These are phyloP conservation scores for Umbelopsis sp. DNA, from an alignment of 371 early-diverging fungal genomes.

Conservation along the genomic window DNA sequence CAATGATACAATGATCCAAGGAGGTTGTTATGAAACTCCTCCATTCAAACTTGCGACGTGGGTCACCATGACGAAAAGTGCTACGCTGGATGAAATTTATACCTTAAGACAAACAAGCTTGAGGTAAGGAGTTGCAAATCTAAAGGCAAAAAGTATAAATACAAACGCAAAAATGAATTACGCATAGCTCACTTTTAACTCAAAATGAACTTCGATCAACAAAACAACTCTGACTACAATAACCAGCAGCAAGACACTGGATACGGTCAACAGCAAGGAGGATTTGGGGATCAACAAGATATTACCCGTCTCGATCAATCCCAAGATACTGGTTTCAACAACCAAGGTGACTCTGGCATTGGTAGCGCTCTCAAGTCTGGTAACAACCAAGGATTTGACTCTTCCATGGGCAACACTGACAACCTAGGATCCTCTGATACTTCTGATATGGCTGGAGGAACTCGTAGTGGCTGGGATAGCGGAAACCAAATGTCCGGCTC, in stretches of 20 bases:
- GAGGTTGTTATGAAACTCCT: no score
- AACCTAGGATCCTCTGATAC: not conserved
- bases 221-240: not conserved
- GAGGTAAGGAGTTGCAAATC: not conserved
- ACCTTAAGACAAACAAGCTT: no score
- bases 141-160: not conserved
- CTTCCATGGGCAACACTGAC: not conserved
- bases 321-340: not conserved
- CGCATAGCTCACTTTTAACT: not conserved
- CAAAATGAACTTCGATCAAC: not conserved
- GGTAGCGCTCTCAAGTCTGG: not conserved
- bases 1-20: no score
- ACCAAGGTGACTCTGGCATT: not conserved
- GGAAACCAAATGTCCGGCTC: not conserved
- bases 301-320: not conserved
- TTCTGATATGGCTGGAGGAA: not conserved
- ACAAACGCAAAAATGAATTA: not conserved
- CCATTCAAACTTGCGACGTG: no score
- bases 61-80: no score
- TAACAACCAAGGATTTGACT: not conserved
- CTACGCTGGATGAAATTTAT: no score
- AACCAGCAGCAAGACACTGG: slow-evolving; percentile 16
- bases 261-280: not conserved
- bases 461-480: not conserved
- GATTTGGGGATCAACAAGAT: not conserved